These are phyloP conservation scores for Salvia miltiorrhiza DNA, from an alignment of 257 asterid species.

Conservation along the genomic window DNA sequence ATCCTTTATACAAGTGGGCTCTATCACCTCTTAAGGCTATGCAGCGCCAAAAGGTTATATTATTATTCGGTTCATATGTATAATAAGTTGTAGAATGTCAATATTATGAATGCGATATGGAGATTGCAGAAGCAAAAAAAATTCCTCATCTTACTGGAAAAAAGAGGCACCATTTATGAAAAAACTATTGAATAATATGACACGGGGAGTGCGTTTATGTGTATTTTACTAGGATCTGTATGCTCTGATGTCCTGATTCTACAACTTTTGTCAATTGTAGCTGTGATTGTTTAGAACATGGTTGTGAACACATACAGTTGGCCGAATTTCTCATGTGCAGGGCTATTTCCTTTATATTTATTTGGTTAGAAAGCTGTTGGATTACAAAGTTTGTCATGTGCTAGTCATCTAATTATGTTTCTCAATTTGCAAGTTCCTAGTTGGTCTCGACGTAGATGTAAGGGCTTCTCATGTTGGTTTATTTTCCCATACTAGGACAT, in stretches of 20 bases:
- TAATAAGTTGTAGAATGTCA: constrained; percentile 4
- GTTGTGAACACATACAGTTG: background rate
- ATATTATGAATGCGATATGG: background rate
- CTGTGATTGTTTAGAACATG: background rate
- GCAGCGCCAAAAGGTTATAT: constrained; percentile 93
- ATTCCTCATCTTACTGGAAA: background rate
- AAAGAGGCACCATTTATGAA: background rate
- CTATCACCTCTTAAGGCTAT: constrained; percentile 93
- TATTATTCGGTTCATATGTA: background rate
- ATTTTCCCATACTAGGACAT: constrained; percentile 50
- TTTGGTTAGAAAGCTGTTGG: background rate
- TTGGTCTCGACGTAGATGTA: too few species aligned
- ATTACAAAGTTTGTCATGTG: too few species aligned
- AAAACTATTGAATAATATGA: background rate
- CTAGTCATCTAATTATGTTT: too few species aligned
- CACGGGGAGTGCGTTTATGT: background rate
- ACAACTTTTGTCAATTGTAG: too few species aligned
- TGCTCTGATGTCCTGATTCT: too few species aligned
- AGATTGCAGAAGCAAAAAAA: too few species aligned
- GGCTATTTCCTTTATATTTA: background rate
- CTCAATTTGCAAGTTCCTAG: too few species aligned
- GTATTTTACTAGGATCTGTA: too few species aligned
- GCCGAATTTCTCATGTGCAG: background rate
- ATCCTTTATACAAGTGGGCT: constrained; percentile 97
- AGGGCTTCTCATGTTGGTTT: constrained; percentile 22